Evolutionary conservation across 495 filamentous ascomycete species (phyloP).

Genomic region (Neurospora hispaniola): DNA sequence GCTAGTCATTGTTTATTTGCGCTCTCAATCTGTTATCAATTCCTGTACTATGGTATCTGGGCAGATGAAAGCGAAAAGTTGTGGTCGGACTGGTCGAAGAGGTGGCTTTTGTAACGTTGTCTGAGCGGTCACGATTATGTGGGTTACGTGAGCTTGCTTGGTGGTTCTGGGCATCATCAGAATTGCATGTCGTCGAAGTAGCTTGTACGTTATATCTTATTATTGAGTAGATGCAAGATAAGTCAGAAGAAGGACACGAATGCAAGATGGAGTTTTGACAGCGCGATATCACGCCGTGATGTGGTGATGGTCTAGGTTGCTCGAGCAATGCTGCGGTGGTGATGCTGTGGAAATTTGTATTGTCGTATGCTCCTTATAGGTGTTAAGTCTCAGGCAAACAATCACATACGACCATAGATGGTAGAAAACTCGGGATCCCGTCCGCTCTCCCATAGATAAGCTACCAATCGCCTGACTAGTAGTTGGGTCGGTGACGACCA

Average conservation of each 20-base stretch:
- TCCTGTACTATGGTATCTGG: background rate
- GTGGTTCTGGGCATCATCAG: background rate
- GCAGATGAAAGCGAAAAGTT: background rate
- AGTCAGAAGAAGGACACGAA: background rate
- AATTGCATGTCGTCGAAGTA: background rate
- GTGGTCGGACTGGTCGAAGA: background rate
- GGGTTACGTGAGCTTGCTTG: background rate
- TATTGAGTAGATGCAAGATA: background rate
- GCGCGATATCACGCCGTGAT: background rate
- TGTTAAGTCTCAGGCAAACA: background rate
- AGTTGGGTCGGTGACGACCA: constrained; percentile 30
- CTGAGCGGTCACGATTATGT: background rate
- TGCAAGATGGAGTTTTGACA: background rate
- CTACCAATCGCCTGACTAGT: constrained; percentile 9
- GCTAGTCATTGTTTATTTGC: background rate
- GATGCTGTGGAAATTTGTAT: background rate
- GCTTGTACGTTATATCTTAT: background rate
- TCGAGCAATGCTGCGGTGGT: background rate
- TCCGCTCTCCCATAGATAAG: constrained; percentile 30
- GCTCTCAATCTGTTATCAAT: background rate
- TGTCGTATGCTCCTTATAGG: background rate
- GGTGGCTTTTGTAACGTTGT: background rate
- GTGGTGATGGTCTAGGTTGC: background rate
- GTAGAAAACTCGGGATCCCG: constrained; percentile 38
- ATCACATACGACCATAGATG: constrained; percentile 35